Base-by-base conservation (phyloP, 805 yeast genomes). In the Clavispora santaluciae region DNA sequence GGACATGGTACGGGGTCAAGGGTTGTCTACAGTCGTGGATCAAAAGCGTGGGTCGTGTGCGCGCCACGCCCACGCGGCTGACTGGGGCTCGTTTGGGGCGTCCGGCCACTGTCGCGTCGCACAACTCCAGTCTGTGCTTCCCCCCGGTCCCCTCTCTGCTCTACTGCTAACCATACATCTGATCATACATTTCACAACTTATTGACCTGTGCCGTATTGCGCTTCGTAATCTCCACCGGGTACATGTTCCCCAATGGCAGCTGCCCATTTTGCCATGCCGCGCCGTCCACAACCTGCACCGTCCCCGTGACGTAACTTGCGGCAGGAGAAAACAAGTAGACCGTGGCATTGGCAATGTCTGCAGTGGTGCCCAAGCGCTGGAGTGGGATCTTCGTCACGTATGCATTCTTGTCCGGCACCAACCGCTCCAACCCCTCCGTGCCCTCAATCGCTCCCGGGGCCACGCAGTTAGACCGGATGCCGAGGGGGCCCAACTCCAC, bases 1-100 rank as follows among this genome's bases (percentile, higher is more conserved):
- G 22, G 93, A 83, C 97, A 68, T 68, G 36, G 23, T 23, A 26
- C 18, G 16, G 23, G 24, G 36, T 33, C n/a, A 23, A 8, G 3
- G 16, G 8, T 6, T 20, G 35, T 31, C 16, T 16, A n/a, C 35
- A 20, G 35, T 12, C 15, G 22, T 31, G 23, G 23, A 21, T 12
- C 35, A 20, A 9, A 12, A 6, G 23, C 3, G 34, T 31, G 24
- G 26, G 36, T 33, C 36, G 36, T 33, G 36, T 15, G 26, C 36
- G 26, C 18, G 16, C 22, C 22, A 2, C 5, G 10, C 6, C 30
- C n/a, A n/a, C 30, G 15, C 30, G 30, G 30, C 30, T 26, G 30
- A n/a, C 9, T 12, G 30, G 10, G 24, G 24, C 10, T 8, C 10
- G 24, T 22, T 7, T 10, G 10, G 24, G 24, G 10, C 24, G 24